A percentile compares a stretch with the other conserved stretches of the same genome.
Conservation (phyloP, 2,329 filamentous ascomycete species). For the Hymenotorrendiella dingleyae region DNA sequence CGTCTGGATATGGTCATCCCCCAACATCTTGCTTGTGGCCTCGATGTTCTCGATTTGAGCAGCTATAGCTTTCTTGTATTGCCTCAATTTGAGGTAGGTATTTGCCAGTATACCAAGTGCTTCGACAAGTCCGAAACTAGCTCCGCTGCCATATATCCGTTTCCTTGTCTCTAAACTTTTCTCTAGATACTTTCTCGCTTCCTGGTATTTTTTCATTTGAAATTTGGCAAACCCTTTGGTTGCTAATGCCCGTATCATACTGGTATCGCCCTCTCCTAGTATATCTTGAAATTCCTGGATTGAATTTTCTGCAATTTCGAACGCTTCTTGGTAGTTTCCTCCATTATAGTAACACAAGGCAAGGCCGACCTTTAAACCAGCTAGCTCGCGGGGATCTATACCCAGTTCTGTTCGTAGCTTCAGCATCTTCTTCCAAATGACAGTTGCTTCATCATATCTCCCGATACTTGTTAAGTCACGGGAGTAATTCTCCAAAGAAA, state of each 20-base stretch:
- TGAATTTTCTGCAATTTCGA: neutral
- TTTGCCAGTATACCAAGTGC: neutral
- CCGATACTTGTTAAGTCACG: neutral
- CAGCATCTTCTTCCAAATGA: neutral
- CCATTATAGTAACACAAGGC: neutral
- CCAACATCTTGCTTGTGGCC: neutral
- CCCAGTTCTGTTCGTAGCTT: neutral
- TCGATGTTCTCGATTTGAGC: neutral
- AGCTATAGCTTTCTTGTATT: conserved; percentile 1
- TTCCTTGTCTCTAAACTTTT: neutral
- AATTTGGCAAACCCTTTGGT: neutral
- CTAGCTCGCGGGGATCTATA: neutral
- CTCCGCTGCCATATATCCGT: neutral
- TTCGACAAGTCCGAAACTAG: neutral
- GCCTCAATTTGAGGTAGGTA: neutral
- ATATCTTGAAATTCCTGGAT: neutral
- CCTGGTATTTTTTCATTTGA: neutral
- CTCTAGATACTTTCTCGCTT: neutral
- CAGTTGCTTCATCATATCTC: neutral
- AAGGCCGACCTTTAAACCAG: no score
- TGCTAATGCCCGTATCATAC: neutral
- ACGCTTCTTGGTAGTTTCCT: neutral
- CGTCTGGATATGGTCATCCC: neutral
- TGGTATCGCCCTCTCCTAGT: neutral
- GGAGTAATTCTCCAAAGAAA: no score